Percentiles rank a stretch among this genome's conserved stretches.
These are phyloP conservation scores for Noccaea bulbosa DNA, from an alignment of 345 rosid genomes.

Conservation along the genomic window DNA sequence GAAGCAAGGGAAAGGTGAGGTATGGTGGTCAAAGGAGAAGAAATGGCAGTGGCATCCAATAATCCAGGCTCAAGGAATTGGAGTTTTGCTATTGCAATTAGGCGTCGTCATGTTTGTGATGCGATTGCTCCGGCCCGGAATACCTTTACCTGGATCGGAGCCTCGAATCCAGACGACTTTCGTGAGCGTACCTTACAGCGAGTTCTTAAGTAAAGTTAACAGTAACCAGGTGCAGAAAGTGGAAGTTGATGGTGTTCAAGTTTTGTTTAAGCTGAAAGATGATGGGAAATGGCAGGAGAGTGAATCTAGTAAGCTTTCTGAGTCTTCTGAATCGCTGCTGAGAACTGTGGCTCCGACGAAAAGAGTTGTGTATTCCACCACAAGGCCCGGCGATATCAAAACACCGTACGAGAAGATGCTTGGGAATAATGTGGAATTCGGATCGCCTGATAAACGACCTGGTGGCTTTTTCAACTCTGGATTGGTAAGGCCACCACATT, in stretches of 20 bases:
- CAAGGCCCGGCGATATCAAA: constrained; percentile 78
- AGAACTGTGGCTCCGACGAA: constrained; percentile 64
- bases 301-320: constrained; percentile 58
- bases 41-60: constrained; percentile 83
- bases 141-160: constrained; percentile 84
- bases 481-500: constrained; percentile 51
- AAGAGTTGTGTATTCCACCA: constrained; percentile 77
- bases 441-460: constrained; percentile 86
- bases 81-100: constrained; percentile 73
- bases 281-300: constrained; percentile 52
- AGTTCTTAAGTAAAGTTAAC: constrained; percentile 73
- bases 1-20: constrained; percentile 54
- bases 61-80: constrained; percentile 76
- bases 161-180: constrained; percentile 66
- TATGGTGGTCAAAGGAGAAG: constrained; percentile 75
- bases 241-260: constrained; percentile 84
- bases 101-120: constrained; percentile 80
- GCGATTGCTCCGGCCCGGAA: constrained; percentile 88
- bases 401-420: constrained; percentile 96
- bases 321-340: constrained; percentile 61
- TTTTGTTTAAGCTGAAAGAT: constrained; percentile 78
- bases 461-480: constrained; percentile 85
- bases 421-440: constrained; percentile 83
- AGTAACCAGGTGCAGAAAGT: constrained; percentile 77
- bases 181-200: constrained; percentile 84